Evolutionary conservation across 2,329 filamentous ascomycete genomes (phyloP).

Genomic region (Calcarisporium arbuscula): DNA sequence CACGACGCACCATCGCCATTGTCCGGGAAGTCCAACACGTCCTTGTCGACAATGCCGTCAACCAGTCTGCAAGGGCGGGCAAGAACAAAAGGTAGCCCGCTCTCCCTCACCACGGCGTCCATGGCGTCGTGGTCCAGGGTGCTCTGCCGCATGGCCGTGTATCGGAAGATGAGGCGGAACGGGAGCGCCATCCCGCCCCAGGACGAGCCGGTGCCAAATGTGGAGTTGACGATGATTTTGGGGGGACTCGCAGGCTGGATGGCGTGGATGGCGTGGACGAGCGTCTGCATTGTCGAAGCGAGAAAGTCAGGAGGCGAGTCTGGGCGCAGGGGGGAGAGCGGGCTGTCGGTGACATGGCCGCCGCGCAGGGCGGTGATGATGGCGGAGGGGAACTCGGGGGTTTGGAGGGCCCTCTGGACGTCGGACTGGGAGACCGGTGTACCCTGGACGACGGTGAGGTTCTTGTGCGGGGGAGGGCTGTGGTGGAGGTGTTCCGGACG

Average conservation of each 20-base stretch:
- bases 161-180: slow-evolving; percentile 36
- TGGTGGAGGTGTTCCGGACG: slow-evolving; percentile 31
- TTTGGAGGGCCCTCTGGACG: slow-evolving; percentile 28
- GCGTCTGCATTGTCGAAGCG: slow-evolving; percentile 32
- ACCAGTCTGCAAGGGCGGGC: slow-evolving; percentile 37
- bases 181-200: slow-evolving; percentile 32
- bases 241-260: slow-evolving; percentile 21
- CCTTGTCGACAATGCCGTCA: slow-evolving; percentile 26
- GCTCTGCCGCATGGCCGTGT: slow-evolving; percentile 37
- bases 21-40: slow-evolving; percentile 33
- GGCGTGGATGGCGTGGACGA: slow-evolving; percentile 31
- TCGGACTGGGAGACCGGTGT: slow-evolving; percentile 27
- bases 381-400: slow-evolving; percentile 20
- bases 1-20: slow-evolving; percentile 34
- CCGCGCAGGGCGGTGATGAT: slow-evolving; percentile 45
- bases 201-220: slow-evolving; percentile 42
- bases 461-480: slow-evolving; percentile 19
- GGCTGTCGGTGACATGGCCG: slow-evolving; percentile 36
- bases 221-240: slow-evolving; percentile 44
- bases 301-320: slow-evolving; percentile 39
- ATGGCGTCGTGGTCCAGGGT: slow-evolving; percentile 42
- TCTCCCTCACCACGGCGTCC: slow-evolving; percentile 31
- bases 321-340: slow-evolving; percentile 33
- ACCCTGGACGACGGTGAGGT: slow-evolving; percentile 29
- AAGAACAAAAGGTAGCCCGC: slow-evolving; percentile 28